Base-by-base conservation (phyloP, 768 basidiomycete genomes). In the Lyophyllum shimeji region DNA sequence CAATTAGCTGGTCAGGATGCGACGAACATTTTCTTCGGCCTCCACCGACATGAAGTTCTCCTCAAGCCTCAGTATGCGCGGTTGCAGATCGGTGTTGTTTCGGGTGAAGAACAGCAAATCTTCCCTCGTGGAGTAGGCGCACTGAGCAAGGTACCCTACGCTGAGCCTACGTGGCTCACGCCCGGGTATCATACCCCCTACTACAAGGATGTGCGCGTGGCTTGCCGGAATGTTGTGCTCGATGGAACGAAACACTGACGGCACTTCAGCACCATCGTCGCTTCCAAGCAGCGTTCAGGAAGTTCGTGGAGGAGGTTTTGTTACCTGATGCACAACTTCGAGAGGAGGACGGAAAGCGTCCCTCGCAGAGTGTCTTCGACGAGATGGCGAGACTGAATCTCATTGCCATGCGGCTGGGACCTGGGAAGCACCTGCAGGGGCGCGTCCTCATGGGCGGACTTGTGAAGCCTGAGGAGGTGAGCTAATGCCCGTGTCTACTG, bases 31-130 rank as follows among this genome's bases (percentile, higher is more conserved):
- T 97, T 98, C 77, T 97, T 88, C 65, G 84, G 90, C 50, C 84
- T 98, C 40, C 95, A 98, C 68, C 82, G 92, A 18, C 82, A 87
- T 40, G 94, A 96, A 63, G 85, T 97, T 11, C 80, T 98, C 44
- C 74, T 81, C 55, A 85, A 80, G 59, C 86, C 90, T 0, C 88
- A 90, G 54, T 93, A 87, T 63, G 70, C 79, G 50, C 83, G 90
- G 1, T 77, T 95, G 12, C 80, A 84, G 56, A 83, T 95, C 54
- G 94, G 93, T n/a, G 74, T 71, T 13, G 77, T 95, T 53, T 74
- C 78, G 46, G 92, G 84, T 44, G 79, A 90, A 72, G 69, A 80
- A 75, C 55, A 82, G 93, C 46, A 66, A 76, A 50, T 68, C 75
- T 52, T 51, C 47, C 31, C 27, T n/a, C 29, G 79, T 76, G 18